Base-by-base conservation (phyloP, 176 grass and related monocot genomes). In the Aegilops speltoides region DNA sequence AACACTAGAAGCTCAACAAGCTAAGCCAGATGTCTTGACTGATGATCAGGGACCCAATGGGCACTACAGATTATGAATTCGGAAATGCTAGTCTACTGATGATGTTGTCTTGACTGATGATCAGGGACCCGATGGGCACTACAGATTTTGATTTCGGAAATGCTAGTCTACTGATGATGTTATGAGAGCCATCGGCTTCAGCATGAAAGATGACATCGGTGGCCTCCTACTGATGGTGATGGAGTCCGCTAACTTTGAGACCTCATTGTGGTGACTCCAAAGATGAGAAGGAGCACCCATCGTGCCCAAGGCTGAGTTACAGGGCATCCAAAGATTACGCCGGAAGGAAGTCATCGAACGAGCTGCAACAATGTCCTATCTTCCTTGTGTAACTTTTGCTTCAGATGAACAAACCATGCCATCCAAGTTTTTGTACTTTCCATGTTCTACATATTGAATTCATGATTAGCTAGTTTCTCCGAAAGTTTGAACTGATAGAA, bases 161-260 rank as follows among this genome's bases (percentile, higher is more conserved):
- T 56, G 43, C 16, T 10, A 80, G 38, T 45, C 46, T 43, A 0
- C 15, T 75, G 1, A 89, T 28, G 92, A 41, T 41, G 82, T 95
- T 15, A 36, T 91, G 20, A 77, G 88, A 67, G 95, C 91, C 0
- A 87, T 91, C 1, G 95, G 95, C 3, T 93, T 97, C 5, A 89
- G 95, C 38, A 89, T 79, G 0, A 91, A 86, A 88, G 93, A 97
- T 1, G 93, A 95, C 63, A 93, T 95, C 0, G 62, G 91, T 20
- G 93, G 87, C 79, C 31, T 97, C 68, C 88, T 95, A 59, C 95
- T 89, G 0, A 90, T 70, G 14, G 88, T 82, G 19, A 88, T 91
- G 1, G 95, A 95, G 82, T 91, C 77, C 0, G 91, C 95, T 0
- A 88, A 97, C 73, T 93, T 97, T 0, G 95, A 97, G 82, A 89